A percentile compares a stretch with the other conserved stretches of the same genome.
These are phyloP conservation scores for Fusarium brachygibbosum DNA, from an alignment of 2,329 filamentous ascomycete species.

Conservation along the genomic window DNA sequence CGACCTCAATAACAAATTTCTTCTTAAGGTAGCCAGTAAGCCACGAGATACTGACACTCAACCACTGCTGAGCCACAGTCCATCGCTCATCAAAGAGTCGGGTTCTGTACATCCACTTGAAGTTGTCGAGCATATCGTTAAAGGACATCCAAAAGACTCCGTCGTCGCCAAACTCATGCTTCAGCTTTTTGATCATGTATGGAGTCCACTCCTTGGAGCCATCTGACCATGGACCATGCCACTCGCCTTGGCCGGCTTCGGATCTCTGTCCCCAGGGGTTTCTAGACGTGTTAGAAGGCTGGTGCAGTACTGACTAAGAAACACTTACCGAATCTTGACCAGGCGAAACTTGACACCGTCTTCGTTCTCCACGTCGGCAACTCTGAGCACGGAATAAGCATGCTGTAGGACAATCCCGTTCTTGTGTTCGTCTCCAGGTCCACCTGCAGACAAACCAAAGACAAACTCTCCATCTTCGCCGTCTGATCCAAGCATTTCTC, in stretches of 20 bases:
- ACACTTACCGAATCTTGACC: conserved; percentile 59
- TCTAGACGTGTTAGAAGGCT: conserved; percentile 53
- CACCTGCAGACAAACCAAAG: conserved; percentile 60
- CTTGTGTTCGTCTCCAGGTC: conserved; percentile 44
- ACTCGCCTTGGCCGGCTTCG: conserved; percentile 64
- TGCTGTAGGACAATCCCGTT: conserved; percentile 62
- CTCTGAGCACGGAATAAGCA: conserved; percentile 65
- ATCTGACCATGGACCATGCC: conserved; percentile 80
- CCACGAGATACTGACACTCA: conserved; percentile 60
- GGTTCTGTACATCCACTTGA: conserved; percentile 60
- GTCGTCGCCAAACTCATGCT: conserved; percentile 77
- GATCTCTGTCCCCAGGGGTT: conserved; percentile 78
- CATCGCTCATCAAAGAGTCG: conserved; percentile 62
- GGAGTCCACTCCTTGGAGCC: conserved; percentile 81
- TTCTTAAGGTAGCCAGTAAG: conserved; percentile 60
- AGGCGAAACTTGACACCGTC: conserved; percentile 57
- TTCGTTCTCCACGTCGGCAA: conserved; percentile 60
- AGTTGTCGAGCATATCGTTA: conserved; percentile 60
- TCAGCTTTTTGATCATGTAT: conserved; percentile 76
- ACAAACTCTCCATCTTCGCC: conserved; percentile 77
- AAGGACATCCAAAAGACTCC: conserved; percentile 67
- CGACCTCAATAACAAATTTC: conserved; percentile 60
- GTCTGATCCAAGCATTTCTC: conserved; percentile 74
- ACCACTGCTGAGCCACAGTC: conserved; percentile 62
- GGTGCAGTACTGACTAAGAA: not conserved